Evolutionary conservation across 2,329 filamentous ascomycete genomes (phyloP), one percentile per base, ranked within the genome.

Genomic region (Clonostachys chloroleuca): DNA sequence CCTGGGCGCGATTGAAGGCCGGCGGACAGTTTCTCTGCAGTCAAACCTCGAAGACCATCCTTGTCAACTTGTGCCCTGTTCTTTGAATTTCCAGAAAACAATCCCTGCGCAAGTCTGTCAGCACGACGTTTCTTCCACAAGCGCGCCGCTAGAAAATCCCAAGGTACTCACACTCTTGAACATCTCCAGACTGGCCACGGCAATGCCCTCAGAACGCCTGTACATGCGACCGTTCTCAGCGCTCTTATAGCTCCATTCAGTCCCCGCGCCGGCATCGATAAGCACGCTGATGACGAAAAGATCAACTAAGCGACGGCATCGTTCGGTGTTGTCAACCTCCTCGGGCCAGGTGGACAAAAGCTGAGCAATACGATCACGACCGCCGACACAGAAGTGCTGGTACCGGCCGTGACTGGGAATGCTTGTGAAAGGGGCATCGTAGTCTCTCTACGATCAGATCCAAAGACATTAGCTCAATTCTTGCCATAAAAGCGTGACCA

Each of bases 21-120:
- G 53, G 83, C 84, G 12, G 86, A 86, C 59, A 99, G 77, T 49
- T 80, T 76, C 34, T 90, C 83, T 12, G 86, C 75, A 0, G 87
- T 94, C 48, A 97, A 68, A 48, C 75, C 82, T 56, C 81, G 83
- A 55, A 99, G 73, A 0, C 86, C 94, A 6, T 82, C 81, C 53
- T 86, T 90, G 69, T 99, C 92, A 30, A 97, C 94, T 65, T 95
- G 92, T 60, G 83, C 89, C 44, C 90, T 91, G 67, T 96, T 90
- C 49, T 71, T 77, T 4, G 81, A 75, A 61, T 92, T 82, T 65
- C 91, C 88, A 54, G 91, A 96, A 70, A 97, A 97, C 34, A 89
- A 62, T 34, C 94, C 94, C 73, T 81, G 47, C 43, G 5, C 40
- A 37, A n/a, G 41, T 61, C 45, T 59, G 60, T 47, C 34, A 50